phyloP scores from a whole-genome alignment of 192 early-diverging fungal genomes.

The Linnemannia zychae region DNA sequence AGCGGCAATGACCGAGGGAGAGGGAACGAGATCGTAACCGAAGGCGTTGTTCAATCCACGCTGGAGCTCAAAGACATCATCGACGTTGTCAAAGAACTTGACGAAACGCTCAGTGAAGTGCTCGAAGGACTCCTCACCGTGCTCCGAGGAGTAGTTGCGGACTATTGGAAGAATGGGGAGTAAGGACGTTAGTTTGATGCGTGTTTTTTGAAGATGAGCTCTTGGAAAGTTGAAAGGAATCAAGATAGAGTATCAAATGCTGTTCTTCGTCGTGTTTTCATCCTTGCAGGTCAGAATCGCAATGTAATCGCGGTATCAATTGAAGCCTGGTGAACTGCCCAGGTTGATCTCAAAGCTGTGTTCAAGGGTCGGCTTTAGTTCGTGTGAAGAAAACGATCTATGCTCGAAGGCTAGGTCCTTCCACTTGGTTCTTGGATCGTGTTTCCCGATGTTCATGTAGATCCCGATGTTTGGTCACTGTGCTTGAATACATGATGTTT shows the following conservation, averaged over 20 bases:
- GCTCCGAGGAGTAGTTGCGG: constrained; percentile 65
- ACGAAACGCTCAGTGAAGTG: constrained; percentile 85
- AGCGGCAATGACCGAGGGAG: constrained; percentile 88
- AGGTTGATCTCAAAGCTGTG: neutral
- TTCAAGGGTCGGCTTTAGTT: neutral
- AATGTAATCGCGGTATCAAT: neutral
- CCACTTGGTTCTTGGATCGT: neutral
- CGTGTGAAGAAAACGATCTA: neutral
- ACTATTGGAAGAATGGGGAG: constrained; percentile 9
- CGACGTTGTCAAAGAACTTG: constrained; percentile 87
- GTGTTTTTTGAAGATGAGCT: too few relatives aligned
- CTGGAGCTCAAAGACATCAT: constrained; percentile 98
- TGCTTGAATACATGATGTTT: neutral
- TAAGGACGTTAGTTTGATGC: neutral
- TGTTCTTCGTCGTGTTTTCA: neutral
- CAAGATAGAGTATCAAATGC: neutral
- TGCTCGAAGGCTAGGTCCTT: neutral
- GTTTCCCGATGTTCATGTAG: neutral
- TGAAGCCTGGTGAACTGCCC: neutral
- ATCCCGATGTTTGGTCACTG: neutral
- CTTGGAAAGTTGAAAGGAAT: neutral
- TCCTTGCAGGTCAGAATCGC: too few relatives aligned
- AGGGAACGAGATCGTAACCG: constrained; percentile 95
- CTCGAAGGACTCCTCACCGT: constrained; percentile 83
- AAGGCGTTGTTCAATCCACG: constrained; percentile 98